phyloP scores from a whole-genome alignment of 164 flowering plant genomes.

The Magnolia sinica region DNA sequence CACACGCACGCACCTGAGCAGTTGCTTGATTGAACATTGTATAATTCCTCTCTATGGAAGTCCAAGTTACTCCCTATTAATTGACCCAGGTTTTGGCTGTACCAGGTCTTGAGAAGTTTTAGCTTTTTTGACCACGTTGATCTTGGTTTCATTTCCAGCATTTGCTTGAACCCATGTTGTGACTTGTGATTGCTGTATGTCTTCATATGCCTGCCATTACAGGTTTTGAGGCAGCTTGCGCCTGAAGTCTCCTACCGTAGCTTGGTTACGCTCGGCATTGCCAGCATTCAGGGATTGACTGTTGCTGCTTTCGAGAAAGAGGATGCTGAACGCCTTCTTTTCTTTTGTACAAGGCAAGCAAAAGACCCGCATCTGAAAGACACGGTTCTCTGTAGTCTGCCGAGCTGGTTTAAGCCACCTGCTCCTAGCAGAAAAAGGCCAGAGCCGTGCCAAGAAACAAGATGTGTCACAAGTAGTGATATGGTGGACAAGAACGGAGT shows the following conservation, averaged over 20 bases:
- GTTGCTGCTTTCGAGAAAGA: slow-evolving; percentile 95
- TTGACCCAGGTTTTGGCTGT: too few species aligned
- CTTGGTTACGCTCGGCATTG: slow-evolving; percentile 87
- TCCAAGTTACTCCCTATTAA: too few species aligned
- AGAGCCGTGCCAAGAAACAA: slow-evolving; percentile 29
- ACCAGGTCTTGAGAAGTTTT: too few species aligned
- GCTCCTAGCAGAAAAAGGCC: slow-evolving; percentile 62
- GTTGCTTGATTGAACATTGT: too few species aligned
- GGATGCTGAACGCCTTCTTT: slow-evolving; percentile 86
- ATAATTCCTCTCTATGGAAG: too few species aligned
- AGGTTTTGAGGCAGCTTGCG: slow-evolving; percentile 96
- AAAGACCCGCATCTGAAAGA: slow-evolving; percentile 22
- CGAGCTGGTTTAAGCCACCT: slow-evolving; percentile 79
- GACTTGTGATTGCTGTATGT: background rate
- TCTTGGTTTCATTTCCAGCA: background rate
- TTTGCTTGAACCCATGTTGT: background rate
- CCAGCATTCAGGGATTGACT: slow-evolving; percentile 84
- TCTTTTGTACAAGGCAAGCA: slow-evolving; percentile 47
- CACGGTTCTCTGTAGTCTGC: slow-evolving; percentile 27
- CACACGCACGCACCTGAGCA: too few species aligned
- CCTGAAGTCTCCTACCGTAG: slow-evolving; percentile 79
- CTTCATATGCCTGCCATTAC: slow-evolving; percentile 15
- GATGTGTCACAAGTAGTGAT: slow-evolving; percentile 2
- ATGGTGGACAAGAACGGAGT: slow-evolving; percentile 14
- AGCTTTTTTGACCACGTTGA: background rate